A percentile compares a stretch with the other conserved stretches of the same genome.
Conservation (phyloP, 2,329 filamentous ascomycete genomes). For the Trichoderma citrinoviride region DNA sequence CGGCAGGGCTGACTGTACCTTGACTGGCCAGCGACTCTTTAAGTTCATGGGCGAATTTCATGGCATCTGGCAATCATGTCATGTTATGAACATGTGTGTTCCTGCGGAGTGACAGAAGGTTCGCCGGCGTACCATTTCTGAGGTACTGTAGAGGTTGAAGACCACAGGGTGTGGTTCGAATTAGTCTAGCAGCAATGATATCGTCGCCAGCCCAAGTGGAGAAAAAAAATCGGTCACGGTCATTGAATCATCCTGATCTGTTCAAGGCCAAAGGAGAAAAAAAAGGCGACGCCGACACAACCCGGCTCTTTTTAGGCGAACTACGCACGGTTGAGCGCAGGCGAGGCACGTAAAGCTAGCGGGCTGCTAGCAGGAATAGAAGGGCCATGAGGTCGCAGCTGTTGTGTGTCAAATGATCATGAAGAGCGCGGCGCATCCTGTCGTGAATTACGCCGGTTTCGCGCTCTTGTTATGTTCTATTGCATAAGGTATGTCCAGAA, state of each 20-base stretch:
- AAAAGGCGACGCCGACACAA: not conserved
- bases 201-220: slow-evolving; percentile 8
- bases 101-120: not conserved
- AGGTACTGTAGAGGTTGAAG: not conserved
- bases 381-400: no score
- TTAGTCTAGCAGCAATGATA: not conserved
- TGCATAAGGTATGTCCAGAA: no score
- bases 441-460: no score
- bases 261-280: not conserved
- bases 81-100: not conserved
- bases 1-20: slow-evolving; percentile 32
- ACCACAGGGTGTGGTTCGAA: not conserved
- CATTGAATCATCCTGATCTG: not conserved
- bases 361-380: no score
- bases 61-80: slow-evolving; percentile 37
- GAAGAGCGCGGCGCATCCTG: no score
- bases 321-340: not conserved
- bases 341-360: no score
- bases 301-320: not conserved
- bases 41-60: slow-evolving; percentile 87
- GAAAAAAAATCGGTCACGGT: not conserved
- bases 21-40: slow-evolving; percentile 66
- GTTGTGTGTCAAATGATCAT: no score
- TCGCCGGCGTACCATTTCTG: not conserved
- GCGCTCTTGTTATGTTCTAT: no score